Evolutionary conservation across 257 asterid genomes (phyloP).

Genomic region (Apocynum venetum): DNA sequence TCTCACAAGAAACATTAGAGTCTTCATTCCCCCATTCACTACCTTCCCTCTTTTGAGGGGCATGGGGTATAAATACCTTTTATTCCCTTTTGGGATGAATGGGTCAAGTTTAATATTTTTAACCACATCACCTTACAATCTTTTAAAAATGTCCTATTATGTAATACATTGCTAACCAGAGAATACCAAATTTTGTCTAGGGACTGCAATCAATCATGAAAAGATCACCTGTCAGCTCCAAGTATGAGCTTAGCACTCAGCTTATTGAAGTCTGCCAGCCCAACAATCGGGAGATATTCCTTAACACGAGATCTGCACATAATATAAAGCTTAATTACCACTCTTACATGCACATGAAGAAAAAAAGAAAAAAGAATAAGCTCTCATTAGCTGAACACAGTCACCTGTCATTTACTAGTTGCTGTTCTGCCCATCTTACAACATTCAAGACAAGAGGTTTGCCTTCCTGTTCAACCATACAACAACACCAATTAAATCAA

Average conservation of each 20-base stretch:
- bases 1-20: too few relatives aligned
- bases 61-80: too few relatives aligned
- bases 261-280: slow-evolving; percentile 81
- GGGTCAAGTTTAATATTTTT: too few relatives aligned
- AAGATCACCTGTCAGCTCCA: slow-evolving; percentile 81
- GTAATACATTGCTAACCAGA: not conserved
- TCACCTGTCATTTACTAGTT: slow-evolving; percentile 74
- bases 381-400: not conserved
- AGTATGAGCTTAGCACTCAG: slow-evolving; percentile 91
- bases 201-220: not conserved
- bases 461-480: slow-evolving; percentile 65
- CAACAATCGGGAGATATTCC: slow-evolving; percentile 91
- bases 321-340: slow-evolving; percentile 15
- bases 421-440: slow-evolving; percentile 83
- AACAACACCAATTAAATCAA: not conserved
- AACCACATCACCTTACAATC: not conserved
- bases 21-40: too few relatives aligned
- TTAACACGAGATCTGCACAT: slow-evolving; percentile 73
- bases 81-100: too few relatives aligned
- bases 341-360: not conserved
- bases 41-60: too few relatives aligned
- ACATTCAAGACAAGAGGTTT: slow-evolving; percentile 95
- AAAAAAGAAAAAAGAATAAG: not conserved
- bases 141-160: not conserved
- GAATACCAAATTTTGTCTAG: not conserved